Evolutionary conservation across 768 basidiomycete genomes (phyloP).

Genomic region (Termitomyces sp.): DNA sequence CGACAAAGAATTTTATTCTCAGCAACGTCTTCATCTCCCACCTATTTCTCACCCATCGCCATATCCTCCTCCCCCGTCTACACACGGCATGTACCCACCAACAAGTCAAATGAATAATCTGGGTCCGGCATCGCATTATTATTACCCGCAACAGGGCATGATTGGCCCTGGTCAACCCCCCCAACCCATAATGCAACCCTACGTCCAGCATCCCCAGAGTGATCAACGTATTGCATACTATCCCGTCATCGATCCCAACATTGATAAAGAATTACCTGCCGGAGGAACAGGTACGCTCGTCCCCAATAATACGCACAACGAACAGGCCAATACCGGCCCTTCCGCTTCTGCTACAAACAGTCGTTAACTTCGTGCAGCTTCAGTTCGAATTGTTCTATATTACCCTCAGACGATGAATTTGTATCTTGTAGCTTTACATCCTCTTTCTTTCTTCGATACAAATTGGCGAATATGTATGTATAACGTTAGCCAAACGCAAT

Average conservation of each 20-base stretch:
- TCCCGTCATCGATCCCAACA: constrained; percentile 33
- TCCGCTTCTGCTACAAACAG: constrained; percentile 1
- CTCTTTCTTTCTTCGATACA: not conserved
- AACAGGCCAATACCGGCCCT: not conserved
- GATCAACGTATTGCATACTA: constrained; percentile 23
- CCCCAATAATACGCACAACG: not conserved
- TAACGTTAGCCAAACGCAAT: not conserved
- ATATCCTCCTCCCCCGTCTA: constrained; percentile 14
- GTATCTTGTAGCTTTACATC: constrained; percentile 10
- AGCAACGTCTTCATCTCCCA: constrained; percentile 19
- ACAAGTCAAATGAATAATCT: constrained; percentile 10
- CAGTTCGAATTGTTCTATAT: not conserved
- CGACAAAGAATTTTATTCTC: constrained; percentile 13
- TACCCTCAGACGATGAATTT: constrained; percentile 3
- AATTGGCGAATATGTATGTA: constrained; percentile 6
- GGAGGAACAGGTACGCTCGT: constrained; percentile 6
- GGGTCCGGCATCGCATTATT: constrained; percentile 12
- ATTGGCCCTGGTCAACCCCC: constrained; percentile 18
- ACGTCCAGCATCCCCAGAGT: constrained; percentile 11
- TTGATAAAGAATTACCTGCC: constrained; percentile 14
- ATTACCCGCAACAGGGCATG: constrained; percentile 14
- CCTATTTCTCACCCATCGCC: constrained; percentile 17
- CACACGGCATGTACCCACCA: constrained; percentile 12
- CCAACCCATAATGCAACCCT: constrained; percentile 16
- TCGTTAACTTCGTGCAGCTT: constrained; percentile 1